Conservation (phyloP, 2,329 filamentous ascomycete genomes). For the Uncinocarpus reesii region DNA sequence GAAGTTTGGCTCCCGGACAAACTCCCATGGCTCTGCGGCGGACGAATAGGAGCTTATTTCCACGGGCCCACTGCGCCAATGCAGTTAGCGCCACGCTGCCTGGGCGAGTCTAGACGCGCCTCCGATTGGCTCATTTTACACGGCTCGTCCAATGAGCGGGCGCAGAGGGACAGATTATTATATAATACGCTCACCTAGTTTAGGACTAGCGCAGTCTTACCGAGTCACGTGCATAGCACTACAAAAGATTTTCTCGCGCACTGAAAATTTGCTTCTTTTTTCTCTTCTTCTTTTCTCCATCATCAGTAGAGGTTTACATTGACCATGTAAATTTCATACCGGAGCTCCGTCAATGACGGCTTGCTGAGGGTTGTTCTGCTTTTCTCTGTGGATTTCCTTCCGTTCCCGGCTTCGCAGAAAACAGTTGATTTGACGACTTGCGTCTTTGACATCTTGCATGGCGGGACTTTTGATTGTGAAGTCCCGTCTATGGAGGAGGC, state of each 20-base stretch:
- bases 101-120: neutral
- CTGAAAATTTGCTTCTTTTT: slow-evolving; percentile 17
- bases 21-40: neutral
- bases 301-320: slow-evolving; percentile 45
- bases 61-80: slow-evolving; percentile 17
- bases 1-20: neutral
- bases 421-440: slow-evolving; percentile 19
- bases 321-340: slow-evolving; percentile 40
- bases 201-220: neutral
- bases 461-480: slow-evolving; percentile 36
- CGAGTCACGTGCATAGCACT: slow-evolving; percentile 17
- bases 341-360: slow-evolving; percentile 39
- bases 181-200: neutral
- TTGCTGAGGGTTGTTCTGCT: slow-evolving; percentile 42
- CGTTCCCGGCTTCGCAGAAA: slow-evolving; percentile 42
- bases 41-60: neutral
- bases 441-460: slow-evolving; percentile 36
- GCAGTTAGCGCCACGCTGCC: neutral
- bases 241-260: slow-evolving; percentile 23
- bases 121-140: neutral
- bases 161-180: slow-evolving; percentile 16
- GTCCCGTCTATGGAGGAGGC: slow-evolving; percentile 41
- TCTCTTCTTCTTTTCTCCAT: slow-evolving; percentile 35
- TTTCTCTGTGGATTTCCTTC: slow-evolving; percentile 39
- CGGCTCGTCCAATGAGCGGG: neutral